Evolutionary conservation across 805 yeast species (phyloP).

Genomic region (Hanseniaspora thailandica): DNA sequence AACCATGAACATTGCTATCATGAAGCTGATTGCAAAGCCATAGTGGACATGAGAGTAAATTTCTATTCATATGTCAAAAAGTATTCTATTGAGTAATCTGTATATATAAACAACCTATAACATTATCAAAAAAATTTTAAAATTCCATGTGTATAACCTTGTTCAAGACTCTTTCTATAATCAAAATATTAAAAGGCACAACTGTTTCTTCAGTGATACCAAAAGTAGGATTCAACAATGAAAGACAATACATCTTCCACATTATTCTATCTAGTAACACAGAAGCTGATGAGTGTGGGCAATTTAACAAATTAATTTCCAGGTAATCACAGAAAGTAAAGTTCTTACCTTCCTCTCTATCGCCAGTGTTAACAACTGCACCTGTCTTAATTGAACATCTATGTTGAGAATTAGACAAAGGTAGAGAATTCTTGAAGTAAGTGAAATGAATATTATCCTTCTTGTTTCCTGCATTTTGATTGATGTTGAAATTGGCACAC

Average conservation of each 20-base stretch:
- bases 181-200: constrained; percentile 63
- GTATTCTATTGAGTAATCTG: background rate
- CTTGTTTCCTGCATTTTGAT: constrained; percentile 38
- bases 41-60: background rate
- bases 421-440: constrained; percentile 48
- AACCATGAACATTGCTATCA: background rate
- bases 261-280: constrained; percentile 45
- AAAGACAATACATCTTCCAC: constrained; percentile 49
- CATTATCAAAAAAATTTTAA: too few relatives aligned
- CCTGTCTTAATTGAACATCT: constrained; percentile 63
- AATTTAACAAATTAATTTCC: constrained; percentile 60
- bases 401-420: constrained; percentile 58
- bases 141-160: constrained; percentile 38
- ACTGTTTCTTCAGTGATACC: constrained; percentile 31
- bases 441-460: constrained; percentile 43
- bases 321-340: constrained; percentile 31
- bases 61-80: background rate
- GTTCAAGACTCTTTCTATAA: constrained; percentile 52
- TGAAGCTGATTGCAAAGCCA: background rate
- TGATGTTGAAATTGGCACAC: constrained; percentile 52
- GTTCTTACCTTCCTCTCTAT: constrained; percentile 16
- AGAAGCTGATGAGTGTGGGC: constrained; percentile 55
- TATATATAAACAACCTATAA: background rate
- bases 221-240: constrained; percentile 32
- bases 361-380: constrained; percentile 37